A percentile compares a stretch with the other conserved stretches of the same genome.
Evolutionary conservation across 2,329 filamentous ascomycete genomes (phyloP).

Genomic region (Penicillium sp.): DNA sequence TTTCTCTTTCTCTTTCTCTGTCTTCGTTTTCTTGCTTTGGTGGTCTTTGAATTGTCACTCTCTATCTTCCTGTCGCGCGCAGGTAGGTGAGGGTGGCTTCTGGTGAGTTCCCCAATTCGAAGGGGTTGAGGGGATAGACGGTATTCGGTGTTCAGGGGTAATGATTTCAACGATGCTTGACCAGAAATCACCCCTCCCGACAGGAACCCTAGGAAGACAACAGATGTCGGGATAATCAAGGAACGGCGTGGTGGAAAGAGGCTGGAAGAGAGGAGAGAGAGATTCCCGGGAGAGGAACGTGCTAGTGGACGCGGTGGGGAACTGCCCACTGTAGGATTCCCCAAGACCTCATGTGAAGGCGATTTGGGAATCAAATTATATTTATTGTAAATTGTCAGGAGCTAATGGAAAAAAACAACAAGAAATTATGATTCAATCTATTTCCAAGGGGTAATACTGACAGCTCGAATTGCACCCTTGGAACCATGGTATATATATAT

Average conservation of each 20-base stretch:
- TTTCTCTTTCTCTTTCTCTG: background rate
- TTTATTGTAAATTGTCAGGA: no score
- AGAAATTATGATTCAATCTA: no score
- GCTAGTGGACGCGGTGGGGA: conserved; percentile 2
- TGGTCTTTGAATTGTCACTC: background rate
- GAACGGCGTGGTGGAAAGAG: background rate
- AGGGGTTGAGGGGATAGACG: background rate
- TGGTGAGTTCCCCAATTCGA: background rate
- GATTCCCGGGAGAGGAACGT: conserved; percentile 1
- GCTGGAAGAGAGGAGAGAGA: background rate
- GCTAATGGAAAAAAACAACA: no score
- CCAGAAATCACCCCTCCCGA: background rate
- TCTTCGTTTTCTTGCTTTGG: background rate
- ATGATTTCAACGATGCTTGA: background rate
- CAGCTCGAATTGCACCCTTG: no score
- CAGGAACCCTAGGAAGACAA: background rate
- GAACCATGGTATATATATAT: no score
- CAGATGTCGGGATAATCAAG: background rate
- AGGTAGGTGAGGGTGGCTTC: background rate
- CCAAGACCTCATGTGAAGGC: background rate
- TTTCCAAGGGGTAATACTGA: no score
- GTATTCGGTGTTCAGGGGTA: background rate
- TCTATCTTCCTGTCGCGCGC: background rate
- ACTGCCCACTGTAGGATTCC: background rate
- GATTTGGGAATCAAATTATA: no score